Percentiles rank a stretch among this genome's conserved stretches.
Conservation (phyloP, 2,329 filamentous ascomycete genomes). For the Diaporthe nobilis region DNA sequence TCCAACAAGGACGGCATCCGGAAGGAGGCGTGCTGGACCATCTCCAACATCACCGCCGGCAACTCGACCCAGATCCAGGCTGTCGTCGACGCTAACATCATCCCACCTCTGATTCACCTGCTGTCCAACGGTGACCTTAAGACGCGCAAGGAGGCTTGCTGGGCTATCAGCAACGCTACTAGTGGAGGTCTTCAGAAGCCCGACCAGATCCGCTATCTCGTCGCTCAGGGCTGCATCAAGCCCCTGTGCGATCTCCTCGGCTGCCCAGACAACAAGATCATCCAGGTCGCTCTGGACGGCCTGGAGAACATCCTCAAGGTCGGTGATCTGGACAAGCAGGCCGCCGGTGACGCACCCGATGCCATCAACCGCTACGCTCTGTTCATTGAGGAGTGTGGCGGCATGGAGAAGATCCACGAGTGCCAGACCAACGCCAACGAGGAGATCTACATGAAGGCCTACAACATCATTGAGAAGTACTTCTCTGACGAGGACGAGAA, state of each 20-base stretch:
- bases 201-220: constrained; percentile 96
- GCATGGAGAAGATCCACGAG: constrained; percentile 99
- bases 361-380: constrained; percentile 96
- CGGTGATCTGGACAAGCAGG: constrained; percentile 97
- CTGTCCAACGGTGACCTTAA: constrained; percentile 98
- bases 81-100: constrained; percentile 96
- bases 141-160: constrained; percentile 99
- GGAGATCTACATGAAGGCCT: constrained; percentile 99
- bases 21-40: constrained; percentile 99
- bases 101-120: constrained; percentile 95
- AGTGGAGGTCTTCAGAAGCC: constrained; percentile 98
- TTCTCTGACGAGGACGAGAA: constrained; percentile 99
- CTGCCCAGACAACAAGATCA: constrained; percentile 99
- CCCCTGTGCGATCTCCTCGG: constrained; percentile 94
- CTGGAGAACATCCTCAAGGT: constrained; percentile 99
- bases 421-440: constrained; percentile 99
- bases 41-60: constrained; percentile 98
- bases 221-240: constrained; percentile 95
- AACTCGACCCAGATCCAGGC: constrained; percentile 98
- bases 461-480: constrained; percentile 99
- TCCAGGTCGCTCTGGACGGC: constrained; percentile 97
- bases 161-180: constrained; percentile 99
- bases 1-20: constrained; percentile 99
- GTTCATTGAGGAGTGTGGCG: constrained; percentile 98
- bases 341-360: constrained; percentile 79